Evolutionary conservation across 306 rosid genomes (phyloP).

Genomic region (Inga laurina): DNA sequence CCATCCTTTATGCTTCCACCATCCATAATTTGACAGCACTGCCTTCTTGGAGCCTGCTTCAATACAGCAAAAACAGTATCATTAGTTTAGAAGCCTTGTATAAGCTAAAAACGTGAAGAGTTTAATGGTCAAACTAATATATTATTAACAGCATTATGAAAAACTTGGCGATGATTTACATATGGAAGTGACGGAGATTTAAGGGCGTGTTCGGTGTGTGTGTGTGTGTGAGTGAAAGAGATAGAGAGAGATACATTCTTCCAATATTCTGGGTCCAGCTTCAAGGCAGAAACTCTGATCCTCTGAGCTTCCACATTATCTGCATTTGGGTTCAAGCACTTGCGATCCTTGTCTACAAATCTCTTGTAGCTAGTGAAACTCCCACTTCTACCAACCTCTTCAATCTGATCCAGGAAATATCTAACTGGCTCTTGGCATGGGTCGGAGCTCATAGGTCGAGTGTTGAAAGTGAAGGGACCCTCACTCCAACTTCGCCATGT

Average conservation of each 20-base stretch:
- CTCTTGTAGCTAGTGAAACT: constrained; percentile 57
- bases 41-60: constrained; percentile 72
- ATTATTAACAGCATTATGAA: not conserved
- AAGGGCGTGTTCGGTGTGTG: not conserved
- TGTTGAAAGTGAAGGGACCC: constrained; percentile 88
- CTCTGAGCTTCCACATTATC: constrained; percentile 38
- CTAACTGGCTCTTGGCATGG: constrained; percentile 60
- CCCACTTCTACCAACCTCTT: constrained; percentile 49
- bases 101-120: not conserved
- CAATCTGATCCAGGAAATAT: constrained; percentile 55
- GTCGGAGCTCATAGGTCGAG: constrained; percentile 68
- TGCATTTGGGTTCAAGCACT: constrained; percentile 38
- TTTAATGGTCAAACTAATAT: not conserved
- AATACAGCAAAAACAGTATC: constrained; percentile 33
- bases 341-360: constrained; percentile 22
- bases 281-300: constrained; percentile 64
- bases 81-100: constrained; percentile 24
- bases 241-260: constrained; percentile 47
- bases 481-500: constrained; percentile 78
- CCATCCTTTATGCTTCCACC: constrained; percentile 47
- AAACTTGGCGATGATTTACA: not conserved
- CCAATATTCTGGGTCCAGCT: constrained; percentile 65
- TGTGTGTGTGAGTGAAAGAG: not conserved
- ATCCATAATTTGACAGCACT: constrained; percentile 71
- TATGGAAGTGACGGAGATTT: not conserved